phyloP scores from a whole-genome alignment of 2,329 filamentous ascomycete genomes.

The Botrytis cinerea region DNA sequence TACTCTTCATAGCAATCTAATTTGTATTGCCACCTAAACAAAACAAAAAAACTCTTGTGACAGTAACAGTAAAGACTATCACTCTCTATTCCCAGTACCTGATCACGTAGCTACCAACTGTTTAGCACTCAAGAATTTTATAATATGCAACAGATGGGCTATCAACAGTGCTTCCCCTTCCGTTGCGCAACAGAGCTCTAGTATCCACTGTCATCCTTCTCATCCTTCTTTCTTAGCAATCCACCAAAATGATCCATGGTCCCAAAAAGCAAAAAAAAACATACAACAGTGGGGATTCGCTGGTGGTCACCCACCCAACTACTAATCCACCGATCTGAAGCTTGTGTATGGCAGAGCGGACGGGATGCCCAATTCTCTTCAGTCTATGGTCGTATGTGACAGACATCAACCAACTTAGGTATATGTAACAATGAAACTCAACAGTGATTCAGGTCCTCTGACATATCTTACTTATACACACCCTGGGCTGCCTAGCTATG shows the following conservation, averaged over 20 bases:
- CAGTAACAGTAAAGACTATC: background rate
- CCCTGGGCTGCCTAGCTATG: background rate
- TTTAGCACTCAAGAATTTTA: background rate
- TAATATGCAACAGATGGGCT: background rate
- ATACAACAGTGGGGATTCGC: too few relatives aligned
- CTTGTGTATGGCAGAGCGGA: too few relatives aligned
- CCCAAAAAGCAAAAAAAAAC: too few relatives aligned
- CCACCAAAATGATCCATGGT: too few relatives aligned
- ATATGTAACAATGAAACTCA: background rate
- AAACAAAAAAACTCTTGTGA: background rate
- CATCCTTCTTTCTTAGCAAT: background rate
- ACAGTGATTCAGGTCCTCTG: background rate
- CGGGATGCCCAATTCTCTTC: background rate
- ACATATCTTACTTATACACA: background rate
- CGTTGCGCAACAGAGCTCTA: background rate
- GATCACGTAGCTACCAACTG: background rate
- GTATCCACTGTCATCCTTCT: background rate
- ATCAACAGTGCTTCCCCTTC: background rate
- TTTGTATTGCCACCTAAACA: background rate
- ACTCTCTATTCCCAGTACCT: background rate
- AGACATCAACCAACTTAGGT: accelerated
- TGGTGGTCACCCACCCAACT: too few relatives aligned
- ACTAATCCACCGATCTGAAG: too few relatives aligned
- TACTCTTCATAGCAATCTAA: background rate
- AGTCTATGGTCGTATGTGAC: background rate